Percentiles rank a stretch among this genome's conserved stretches.
phyloP scores from a whole-genome alignment of 2,329 filamentous ascomycete species.

The Cryphonectria carpinicola region DNA sequence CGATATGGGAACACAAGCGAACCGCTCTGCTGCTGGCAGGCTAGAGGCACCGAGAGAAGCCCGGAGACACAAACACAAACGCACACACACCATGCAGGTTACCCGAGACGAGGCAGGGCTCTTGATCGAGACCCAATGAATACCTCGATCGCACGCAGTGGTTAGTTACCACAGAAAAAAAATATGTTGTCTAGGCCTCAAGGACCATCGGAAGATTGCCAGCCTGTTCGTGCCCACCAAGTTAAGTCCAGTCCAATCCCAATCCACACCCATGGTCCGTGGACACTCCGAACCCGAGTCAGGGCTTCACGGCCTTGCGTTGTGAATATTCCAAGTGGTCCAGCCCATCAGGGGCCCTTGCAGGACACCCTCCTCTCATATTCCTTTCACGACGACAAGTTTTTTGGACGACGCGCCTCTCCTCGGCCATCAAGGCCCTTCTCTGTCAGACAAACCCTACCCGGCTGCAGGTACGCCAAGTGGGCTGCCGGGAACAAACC shows the following conservation, averaged over 20 bases:
- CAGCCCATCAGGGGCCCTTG: conserved; percentile 16
- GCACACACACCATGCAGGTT: neutral
- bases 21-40: neutral
- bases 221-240: neutral
- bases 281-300: neutral
- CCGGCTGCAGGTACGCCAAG: conserved; percentile 29
- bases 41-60: neutral
- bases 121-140: neutral
- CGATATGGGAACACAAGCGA: conserved; percentile 18
- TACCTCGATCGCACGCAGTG: neutral
- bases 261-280: neutral
- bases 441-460: neutral
- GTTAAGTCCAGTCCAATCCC: neutral
- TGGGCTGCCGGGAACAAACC: conserved; percentile 12
- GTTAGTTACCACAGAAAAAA: neutral
- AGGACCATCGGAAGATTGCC: neutral
- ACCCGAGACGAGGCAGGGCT: neutral
- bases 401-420: neutral
- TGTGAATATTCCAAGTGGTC: conserved; percentile 1
- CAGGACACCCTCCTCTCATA: neutral
- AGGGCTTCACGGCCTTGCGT: neutral
- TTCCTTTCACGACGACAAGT: neutral
- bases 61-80: conserved; percentile 7
- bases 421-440: conserved; percentile 8
- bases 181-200: neutral